These are phyloP conservation scores for Aspergillus melleus DNA, from an alignment of 2,329 filamentous ascomycete genomes.

Conservation along the genomic window DNA sequence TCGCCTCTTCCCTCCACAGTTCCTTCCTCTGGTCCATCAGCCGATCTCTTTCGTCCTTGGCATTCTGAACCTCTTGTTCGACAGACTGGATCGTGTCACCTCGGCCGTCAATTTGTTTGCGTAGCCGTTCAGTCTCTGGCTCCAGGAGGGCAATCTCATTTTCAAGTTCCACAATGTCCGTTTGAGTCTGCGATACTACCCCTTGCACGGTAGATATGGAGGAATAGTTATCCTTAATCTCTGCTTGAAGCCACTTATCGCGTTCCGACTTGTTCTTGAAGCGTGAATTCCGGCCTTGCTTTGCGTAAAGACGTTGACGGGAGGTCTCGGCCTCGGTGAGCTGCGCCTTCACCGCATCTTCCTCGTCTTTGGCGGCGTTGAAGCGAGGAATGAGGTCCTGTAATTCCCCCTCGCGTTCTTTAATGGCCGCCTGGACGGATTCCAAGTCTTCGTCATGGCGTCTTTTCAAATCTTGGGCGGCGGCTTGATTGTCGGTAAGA, in stretches of 20 bases:
- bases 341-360: conserved; percentile 67
- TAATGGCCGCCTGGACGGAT: conserved; percentile 71
- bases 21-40: conserved; percentile 84
- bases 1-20: conserved; percentile 85
- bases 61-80: conserved; percentile 70
- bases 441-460: conserved; percentile 72
- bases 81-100: conserved; percentile 71
- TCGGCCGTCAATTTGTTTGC: conserved; percentile 74
- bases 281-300: conserved; percentile 83
- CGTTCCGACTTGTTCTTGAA: conserved; percentile 88
- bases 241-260: conserved; percentile 75
- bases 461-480: conserved; percentile 69
- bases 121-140: conserved; percentile 67
- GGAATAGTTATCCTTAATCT: conserved; percentile 77
- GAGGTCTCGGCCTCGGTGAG: conserved; percentile 75
- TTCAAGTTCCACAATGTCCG: conserved; percentile 75
- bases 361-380: conserved; percentile 69
- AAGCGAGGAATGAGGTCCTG: conserved; percentile 74
- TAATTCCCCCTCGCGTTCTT: conserved; percentile 74
- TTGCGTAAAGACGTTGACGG: conserved; percentile 79
- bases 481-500: conserved; percentile 77
- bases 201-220: conserved; percentile 79
- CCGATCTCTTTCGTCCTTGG: conserved; percentile 75
- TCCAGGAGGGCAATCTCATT: conserved; percentile 71
- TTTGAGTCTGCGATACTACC: conserved; percentile 78